Evolutionary conservation across 2,329 filamentous ascomycete genomes (phyloP), one percentile per base, ranked within the genome.

Genomic region (Colletotrichum noveboracense): DNA sequence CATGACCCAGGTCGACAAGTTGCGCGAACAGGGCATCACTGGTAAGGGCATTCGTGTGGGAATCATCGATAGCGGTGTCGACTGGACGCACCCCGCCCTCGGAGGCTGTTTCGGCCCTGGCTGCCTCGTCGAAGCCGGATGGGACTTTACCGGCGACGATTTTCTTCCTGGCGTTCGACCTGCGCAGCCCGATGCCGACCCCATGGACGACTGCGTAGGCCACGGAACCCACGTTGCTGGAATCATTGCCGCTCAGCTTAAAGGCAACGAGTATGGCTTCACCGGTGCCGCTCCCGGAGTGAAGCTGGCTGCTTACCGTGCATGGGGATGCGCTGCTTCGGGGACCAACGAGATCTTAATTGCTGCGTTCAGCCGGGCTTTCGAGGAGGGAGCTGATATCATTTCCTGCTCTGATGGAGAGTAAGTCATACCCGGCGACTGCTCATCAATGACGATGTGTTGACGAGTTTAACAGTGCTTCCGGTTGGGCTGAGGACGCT

Each of bases 41-140:
- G 88, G 88, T 14, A 83, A 86, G 55, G 87, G 88, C 0, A 79
- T 87, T 16, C 84, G 83, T 21, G 82, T 89, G 18, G 87, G 82
- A 5, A 80, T 89, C 36, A 80, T 88, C 61, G 85, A 88, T 71
- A 79, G 78, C 4, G 80, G 81, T 6, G 81, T 90, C 26, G 89
- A 91, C 79, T 90, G 89, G 78, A 84, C 79, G 7, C 88, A 89
- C 71, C 88, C 88, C 9, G 87, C 88, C 14, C 85, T 91, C 1
- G 89, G 89, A 18, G 88, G 88, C 4, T 88, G 88, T 69, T 90
- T 90, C 76, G 89, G 89, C 2, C 78, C 83, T 6, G 88, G 87
- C 0, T 89, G 84, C 77, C 82, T 89, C 26, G 84, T 91, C 16
- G 82, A 84, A 13, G 85, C 84, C 70, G 88, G 89, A 2, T 87